Evolutionary conservation across 129 eudicot species (phyloP), one percentile per base, ranked within the genome.

Genomic region (Pseudognaphalium luteoalbum): DNA sequence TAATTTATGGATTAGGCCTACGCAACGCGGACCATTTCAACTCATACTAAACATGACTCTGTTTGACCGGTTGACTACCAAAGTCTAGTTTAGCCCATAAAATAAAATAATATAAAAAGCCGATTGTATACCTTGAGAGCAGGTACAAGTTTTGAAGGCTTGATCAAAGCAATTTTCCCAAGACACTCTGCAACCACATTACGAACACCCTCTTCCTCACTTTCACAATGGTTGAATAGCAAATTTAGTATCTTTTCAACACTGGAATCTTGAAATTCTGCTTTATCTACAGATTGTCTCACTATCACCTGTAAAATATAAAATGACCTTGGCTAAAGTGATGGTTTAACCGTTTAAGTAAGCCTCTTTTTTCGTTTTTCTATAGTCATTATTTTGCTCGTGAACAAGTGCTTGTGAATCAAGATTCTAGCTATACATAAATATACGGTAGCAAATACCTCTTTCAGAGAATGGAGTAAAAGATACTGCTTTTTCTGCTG

Each of bases 151-250:
- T 91, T 95, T 63, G 68, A 84, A 82, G 99, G 99, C 78, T 95
- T 92, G 39, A 95, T 95, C 22, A 95, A 86, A 56, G 99, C 94
- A 61, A 95, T 91, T 82, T 95, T 95, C n/a, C 99, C 99, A 51
- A 95, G 82, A 75, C 98, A 94, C 77, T 94, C 98, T 0, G 99
- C 99, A 21, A 95, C 99, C 58, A 95, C 99, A 85, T 95, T 95
- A 29, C 99, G 93, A 34, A 95, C 99, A 67, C 99, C 99, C 83
- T 95, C 99, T 85, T 95, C 99, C 63, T 95, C 99, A 83, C 99
- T 95, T 91, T 95, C 99, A 70, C 97, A 91, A 81, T 95, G 97
- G 73, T 91, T 95, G 58, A 95, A 95, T 42, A 95, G 86, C 85
- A 95, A 83, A 82, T 80, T 85, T 50, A 92, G 92, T 67, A 95